Base-by-base conservation (phyloP, 768 basidiomycete genomes). In the Ramaria rubella region DNA sequence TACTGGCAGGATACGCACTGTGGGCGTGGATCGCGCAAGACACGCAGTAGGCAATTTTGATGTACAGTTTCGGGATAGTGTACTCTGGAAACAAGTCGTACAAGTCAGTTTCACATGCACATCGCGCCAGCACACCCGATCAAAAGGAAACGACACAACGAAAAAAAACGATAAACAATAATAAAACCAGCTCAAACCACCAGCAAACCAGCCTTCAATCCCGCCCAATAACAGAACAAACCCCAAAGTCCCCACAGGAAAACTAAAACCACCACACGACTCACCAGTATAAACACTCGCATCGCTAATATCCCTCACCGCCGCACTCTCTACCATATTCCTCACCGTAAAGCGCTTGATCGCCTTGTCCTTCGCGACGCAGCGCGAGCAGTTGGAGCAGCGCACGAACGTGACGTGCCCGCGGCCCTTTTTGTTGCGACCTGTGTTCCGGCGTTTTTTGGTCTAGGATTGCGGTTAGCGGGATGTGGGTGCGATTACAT, bases 321-420 rank as follows among this genome's bases (percentile, higher is more conserved):
- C 95, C 44, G 96, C 96, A 69, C 90, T 90, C 82, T 98, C 95
- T 58, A 99, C 94, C 91, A 98, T 98, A 85, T 99, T 99, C 75
- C 94, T 85, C 69, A 98, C 95, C 36, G 94, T 96, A 83, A 95
- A 95, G 52, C 96, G 82, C 80, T 96, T 96, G 87, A 98, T 96
- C 63, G 95, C 95, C 83, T 98, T 98, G 81, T 98, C 95, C 81
- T 98, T 98, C 65, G 80, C 87, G 58, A 96, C 94, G 72, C 91
- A 94, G 65, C 96, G 90, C 69, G 92, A 92, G 83, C 96, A 99
- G 85, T 99, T 99, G 64, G 94, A 94, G 82, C 96, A 99, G 67
- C 96, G 89, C 70, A 99, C 82, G 72, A 90, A 91, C 61, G 74
- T 81, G 73, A 93, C 90, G 75, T 96, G 94, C 73, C 95, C 96